phyloP scores from a whole-genome alignment of 176 grass and related monocot genomes.

The Oryza nivara region DNA sequence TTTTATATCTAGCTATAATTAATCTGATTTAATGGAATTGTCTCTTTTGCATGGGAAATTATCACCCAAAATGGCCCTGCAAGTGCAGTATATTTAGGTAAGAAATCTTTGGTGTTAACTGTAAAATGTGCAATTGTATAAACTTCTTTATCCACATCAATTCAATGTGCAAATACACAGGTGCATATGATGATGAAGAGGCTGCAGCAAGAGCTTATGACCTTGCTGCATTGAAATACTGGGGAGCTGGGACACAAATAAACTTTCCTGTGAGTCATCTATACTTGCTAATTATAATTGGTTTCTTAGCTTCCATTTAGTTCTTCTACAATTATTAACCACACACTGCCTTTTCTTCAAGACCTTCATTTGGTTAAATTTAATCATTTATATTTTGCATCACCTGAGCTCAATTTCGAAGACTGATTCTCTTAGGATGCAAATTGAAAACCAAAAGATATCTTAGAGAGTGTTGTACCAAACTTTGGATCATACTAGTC shows the following conservation, averaged over 20 bases:
- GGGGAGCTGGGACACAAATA: slow-evolving; percentile 97
- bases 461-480: not conserved
- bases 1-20: slow-evolving; percentile 32
- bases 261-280: slow-evolving; percentile 90
- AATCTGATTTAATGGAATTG: slow-evolving; percentile 47
- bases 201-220: slow-evolving; percentile 99
- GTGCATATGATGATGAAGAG: slow-evolving; percentile 99
- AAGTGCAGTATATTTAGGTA: slow-evolving; percentile 96
- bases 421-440: slow-evolving; percentile 1
- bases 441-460: slow-evolving; percentile 14
- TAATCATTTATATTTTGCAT: slow-evolving; percentile 17
- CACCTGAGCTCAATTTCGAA: not conserved
- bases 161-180: slow-evolving; percentile 48
- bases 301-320: not conserved
- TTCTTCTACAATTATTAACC: slow-evolving; percentile 5
- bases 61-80: slow-evolving; percentile 31
- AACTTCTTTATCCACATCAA: slow-evolving; percentile 26
- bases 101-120: not conserved
- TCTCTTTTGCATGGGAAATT: slow-evolving; percentile 78
- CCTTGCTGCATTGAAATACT: slow-evolving; percentile 98
- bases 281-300: slow-evolving; percentile 1
- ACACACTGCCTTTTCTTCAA: not conserved
- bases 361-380: not conserved
- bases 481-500: not conserved
- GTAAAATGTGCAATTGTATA: slow-evolving; percentile 7